phyloP scores from a whole-genome alignment of 495 filamentous ascomycete genomes.

The Aspergillus heteromorphus region DNA sequence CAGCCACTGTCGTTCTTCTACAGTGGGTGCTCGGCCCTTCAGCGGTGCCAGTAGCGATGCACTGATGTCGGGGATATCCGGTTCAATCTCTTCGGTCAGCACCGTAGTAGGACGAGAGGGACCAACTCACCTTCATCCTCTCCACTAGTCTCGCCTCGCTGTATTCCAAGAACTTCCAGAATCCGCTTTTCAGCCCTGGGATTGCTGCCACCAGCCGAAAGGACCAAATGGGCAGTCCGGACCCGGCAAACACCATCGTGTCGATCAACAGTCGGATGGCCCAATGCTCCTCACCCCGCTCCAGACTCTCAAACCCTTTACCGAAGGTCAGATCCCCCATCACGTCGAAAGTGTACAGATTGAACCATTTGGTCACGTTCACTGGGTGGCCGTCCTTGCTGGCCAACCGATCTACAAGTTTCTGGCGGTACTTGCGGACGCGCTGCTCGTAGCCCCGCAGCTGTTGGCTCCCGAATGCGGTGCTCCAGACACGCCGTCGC shows the following conservation, averaged over 20 bases:
- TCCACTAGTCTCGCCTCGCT: not conserved
- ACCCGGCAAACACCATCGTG: constrained; percentile 4
- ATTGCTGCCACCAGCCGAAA: not conserved
- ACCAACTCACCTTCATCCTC: not conserved
- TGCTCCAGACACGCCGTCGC: constrained; percentile 31
- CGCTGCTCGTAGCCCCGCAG: constrained; percentile 24
- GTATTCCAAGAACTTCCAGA: not conserved
- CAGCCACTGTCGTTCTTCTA: constrained; percentile 16
- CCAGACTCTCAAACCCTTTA: constrained; percentile 30
- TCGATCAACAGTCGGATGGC: constrained; percentile 18
- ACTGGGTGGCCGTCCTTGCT: constrained; percentile 15
- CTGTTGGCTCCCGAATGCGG: constrained; percentile 22
- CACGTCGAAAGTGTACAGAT: constrained; percentile 31
- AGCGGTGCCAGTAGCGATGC: constrained; percentile 15
- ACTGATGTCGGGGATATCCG: constrained; percentile 18
- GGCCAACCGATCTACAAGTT: constrained; percentile 11
- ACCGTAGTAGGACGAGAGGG: not conserved
- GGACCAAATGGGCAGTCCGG: constrained; percentile 16
- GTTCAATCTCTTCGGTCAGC: not conserved
- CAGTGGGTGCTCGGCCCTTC: constrained; percentile 5
- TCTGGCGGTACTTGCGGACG: constrained; percentile 15
- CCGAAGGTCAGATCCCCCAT: constrained; percentile 40
- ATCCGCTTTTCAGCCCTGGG: not conserved
- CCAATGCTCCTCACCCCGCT: constrained; percentile 16
- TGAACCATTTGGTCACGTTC: constrained; percentile 27